These are phyloP conservation scores for Colletotrichum paranaense DNA, from an alignment of 2,329 filamentous ascomycete species.

Conservation along the genomic window DNA sequence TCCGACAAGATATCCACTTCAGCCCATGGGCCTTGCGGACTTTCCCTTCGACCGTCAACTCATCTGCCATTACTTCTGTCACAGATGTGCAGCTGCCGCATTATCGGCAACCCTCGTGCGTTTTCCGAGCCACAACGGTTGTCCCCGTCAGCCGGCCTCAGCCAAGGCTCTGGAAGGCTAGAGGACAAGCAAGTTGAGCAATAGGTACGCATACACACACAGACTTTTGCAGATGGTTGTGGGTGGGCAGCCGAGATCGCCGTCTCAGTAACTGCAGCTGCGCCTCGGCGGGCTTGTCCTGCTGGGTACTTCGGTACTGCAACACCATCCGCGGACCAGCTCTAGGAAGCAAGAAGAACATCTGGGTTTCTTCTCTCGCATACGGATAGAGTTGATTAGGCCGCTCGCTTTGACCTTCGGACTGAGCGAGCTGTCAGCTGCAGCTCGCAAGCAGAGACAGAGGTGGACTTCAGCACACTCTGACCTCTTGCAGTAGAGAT, in stretches of 20 bases:
- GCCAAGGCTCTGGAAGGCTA: neutral
- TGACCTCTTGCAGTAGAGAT: neutral
- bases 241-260: neutral
- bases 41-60: neutral
- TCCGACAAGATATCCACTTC: no score
- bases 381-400: neutral
- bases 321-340: neutral
- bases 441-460: conserved; percentile 4
- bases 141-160: neutral
- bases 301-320: neutral
- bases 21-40: neutral
- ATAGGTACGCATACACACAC: neutral
- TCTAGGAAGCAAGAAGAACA: neutral
- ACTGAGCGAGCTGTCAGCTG: neutral
- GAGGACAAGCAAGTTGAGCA: neutral
- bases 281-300: conserved; percentile 2
- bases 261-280: conserved; percentile 9
- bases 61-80: neutral
- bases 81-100: neutral
- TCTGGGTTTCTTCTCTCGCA: neutral
- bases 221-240: neutral
- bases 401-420: neutral
- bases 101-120: neutral
- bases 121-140: neutral
- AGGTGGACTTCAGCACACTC: neutral